phyloP scores from a whole-genome alignment of 345 rosid species.

The Eucalyptus curtisii region DNA sequence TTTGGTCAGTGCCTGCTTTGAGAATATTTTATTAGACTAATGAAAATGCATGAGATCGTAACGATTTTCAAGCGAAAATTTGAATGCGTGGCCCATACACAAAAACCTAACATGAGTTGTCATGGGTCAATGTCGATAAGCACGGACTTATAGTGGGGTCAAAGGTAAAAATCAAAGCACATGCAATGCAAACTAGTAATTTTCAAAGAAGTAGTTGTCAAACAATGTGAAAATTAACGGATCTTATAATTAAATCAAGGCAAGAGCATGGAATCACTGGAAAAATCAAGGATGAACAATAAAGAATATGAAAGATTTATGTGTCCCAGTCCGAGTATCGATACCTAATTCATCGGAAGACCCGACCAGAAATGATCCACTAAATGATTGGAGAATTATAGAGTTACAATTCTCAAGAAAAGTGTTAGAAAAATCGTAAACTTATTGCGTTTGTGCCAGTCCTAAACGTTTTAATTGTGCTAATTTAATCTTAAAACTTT shows the following conservation, averaged over 20 bases:
- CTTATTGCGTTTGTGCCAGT: rapidly evolving
- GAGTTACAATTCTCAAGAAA: not conserved
- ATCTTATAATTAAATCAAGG: not conserved
- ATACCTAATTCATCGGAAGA: not conserved
- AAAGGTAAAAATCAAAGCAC: not conserved
- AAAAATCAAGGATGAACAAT: not conserved
- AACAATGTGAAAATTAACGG: not conserved
- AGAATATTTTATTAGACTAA: not conserved
- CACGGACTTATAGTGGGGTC: not conserved
- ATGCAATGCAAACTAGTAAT: not conserved
- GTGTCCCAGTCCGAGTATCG: not conserved
- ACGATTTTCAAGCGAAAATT: not conserved
- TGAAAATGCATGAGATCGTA: not conserved
- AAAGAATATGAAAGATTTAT: not conserved
- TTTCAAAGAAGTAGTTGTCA: not conserved
- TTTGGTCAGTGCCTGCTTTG: not conserved
- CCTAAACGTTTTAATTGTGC: too few species aligned
- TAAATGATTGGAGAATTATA: not conserved
- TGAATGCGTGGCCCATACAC: not conserved
- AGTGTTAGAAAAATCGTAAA: too few species aligned
- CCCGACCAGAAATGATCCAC: rapidly evolving
- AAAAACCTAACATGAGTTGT: not conserved
- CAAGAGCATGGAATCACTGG: not conserved
- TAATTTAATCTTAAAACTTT: too few species aligned
- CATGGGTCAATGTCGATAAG: not conserved